Conservation (phyloP, 495 filamentous ascomycete species). For the Penicillium mononematosum region DNA sequence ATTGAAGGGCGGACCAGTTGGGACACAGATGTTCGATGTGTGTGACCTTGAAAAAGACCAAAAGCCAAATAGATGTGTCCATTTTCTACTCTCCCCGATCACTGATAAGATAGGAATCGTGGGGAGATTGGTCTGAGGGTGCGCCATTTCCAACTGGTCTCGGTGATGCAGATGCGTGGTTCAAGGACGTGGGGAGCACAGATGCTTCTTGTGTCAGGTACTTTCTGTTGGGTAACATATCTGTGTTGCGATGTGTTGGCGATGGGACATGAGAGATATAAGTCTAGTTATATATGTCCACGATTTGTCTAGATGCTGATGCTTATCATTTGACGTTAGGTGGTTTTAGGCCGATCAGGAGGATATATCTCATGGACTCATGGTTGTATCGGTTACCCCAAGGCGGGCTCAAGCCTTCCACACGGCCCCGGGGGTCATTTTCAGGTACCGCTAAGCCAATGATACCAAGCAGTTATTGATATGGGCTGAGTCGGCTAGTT, state of each 20-base stretch:
- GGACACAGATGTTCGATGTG: constrained; percentile 2
- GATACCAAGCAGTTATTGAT: constrained; percentile 1
- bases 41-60: constrained; percentile 1
- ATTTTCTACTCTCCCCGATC: background rate
- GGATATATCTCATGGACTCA: background rate
- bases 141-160: constrained; percentile 3
- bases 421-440: background rate
- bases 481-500: background rate
- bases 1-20: constrained; percentile 6
- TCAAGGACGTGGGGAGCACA: constrained; percentile 6
- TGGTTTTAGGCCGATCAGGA: background rate
- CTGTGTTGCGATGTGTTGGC: constrained; percentile 1
- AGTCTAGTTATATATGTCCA: background rate
- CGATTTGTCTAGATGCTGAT: background rate
- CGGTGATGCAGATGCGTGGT: constrained; percentile 9
- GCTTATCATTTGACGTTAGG: background rate
- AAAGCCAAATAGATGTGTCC: constrained; percentile 1
- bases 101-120: constrained; percentile 3
- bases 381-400: constrained; percentile 5
- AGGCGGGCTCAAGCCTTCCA: constrained; percentile 5
- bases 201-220: background rate
- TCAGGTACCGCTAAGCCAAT: constrained; percentile 8
- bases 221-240: constrained; percentile 10
- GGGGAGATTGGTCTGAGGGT: constrained; percentile 1
- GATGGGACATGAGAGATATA: background rate